phyloP scores from a whole-genome alignment of 305 asterid genomes.

The Fraxinus velutina region DNA sequence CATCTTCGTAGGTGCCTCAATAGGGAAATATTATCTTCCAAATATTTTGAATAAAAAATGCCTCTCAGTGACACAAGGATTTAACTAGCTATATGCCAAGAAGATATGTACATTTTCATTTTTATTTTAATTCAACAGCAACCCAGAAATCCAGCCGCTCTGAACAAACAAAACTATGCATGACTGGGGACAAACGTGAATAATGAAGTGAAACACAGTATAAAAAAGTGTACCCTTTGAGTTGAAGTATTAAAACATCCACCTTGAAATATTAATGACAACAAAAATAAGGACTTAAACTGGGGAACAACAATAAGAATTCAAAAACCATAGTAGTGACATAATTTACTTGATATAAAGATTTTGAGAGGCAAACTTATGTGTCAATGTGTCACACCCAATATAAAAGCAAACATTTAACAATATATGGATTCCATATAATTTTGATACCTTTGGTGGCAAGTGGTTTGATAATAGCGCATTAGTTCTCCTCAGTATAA shows the following conservation, averaged over 20 bases:
- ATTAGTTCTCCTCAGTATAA: constrained; percentile 94
- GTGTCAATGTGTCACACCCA: not conserved
- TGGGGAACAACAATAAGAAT: not conserved
- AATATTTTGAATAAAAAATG: not conserved
- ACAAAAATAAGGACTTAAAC: not conserved
- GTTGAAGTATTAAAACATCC: not conserved
- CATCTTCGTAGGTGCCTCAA: not conserved
- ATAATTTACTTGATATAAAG: not conserved
- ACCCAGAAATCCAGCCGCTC: not conserved
- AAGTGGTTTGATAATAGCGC: constrained; percentile 87
- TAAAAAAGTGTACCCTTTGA: not conserved
- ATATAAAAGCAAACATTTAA: not conserved
- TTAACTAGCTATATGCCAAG: not conserved
- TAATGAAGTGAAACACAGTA: not conserved
- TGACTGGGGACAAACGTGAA: not conserved
- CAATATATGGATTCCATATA: constrained; percentile 7
- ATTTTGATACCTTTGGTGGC: constrained; percentile 84
- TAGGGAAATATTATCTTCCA: not conserved
- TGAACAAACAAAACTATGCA: not conserved
- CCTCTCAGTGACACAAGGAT: not conserved
- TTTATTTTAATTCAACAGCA: not conserved
- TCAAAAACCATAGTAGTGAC: not conserved
- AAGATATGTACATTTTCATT: not conserved
- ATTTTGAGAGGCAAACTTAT: constrained; percentile 6
- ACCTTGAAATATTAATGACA: not conserved